Evolutionary conservation across 23 red algal genomes (phyloP).

Genomic region (Gracilaria gracilis): DNA sequence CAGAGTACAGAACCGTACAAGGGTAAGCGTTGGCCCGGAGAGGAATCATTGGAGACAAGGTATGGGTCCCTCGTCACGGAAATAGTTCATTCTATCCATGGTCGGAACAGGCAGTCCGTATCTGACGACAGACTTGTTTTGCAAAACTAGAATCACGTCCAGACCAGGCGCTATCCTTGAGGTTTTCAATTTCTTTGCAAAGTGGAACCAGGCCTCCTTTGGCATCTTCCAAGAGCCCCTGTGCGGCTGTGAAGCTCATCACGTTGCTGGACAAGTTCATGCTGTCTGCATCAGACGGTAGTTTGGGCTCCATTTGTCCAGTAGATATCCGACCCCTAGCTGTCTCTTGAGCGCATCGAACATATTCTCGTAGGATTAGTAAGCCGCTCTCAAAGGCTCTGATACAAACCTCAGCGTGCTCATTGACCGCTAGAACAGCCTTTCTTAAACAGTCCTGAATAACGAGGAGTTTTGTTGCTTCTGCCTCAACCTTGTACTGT

Average conservation of each 20-base stretch:
- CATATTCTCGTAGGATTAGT: constrained; percentile 63
- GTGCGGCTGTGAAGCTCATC: constrained; percentile 26
- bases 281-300: neutral
- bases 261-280: neutral
- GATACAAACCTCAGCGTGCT: constrained; percentile 54
- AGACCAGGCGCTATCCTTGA: constrained; percentile 45
- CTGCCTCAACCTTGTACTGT: constrained; percentile 51
- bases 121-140: constrained; percentile 62
- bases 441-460: constrained; percentile 59
- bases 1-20: too few species aligned
- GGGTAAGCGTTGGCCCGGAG: neutral
- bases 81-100: neutral
- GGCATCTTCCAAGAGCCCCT: constrained; percentile 49
- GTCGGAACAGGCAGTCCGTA: constrained; percentile 62
- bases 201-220: constrained; percentile 41
- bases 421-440: neutral
- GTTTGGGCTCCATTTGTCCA: neutral
- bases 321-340: neutral
- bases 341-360: constrained; percentile 44
- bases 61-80: neutral
- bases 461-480: neutral
- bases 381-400: constrained; percentile 55
- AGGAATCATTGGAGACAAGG: neutral
- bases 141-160: constrained; percentile 37
- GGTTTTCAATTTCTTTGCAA: constrained; percentile 56